A percentile compares a stretch with the other conserved stretches of the same genome.
These are phyloP conservation scores for Agrocybe chaxingu DNA, from an alignment of 768 basidiomycete species.

Conservation along the genomic window DNA sequence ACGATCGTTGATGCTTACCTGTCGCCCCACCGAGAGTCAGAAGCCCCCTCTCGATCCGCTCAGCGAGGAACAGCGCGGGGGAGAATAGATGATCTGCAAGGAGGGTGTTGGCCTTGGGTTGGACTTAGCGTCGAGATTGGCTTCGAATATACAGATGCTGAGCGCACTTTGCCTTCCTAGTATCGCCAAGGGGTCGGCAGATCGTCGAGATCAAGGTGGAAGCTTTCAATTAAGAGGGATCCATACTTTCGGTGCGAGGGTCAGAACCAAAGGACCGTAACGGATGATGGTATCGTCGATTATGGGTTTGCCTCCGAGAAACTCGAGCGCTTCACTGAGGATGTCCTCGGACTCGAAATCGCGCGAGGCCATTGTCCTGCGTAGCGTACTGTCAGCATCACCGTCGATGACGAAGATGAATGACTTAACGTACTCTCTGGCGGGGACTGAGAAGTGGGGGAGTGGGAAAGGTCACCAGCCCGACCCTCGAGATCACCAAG, in stretches of 20 bases:
- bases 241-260: conserved; percentile 57
- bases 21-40: conserved; percentile 38
- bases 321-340: conserved; percentile 46
- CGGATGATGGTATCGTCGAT: conserved; percentile 40
- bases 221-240: neutral
- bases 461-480: no score
- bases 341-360: conserved; percentile 42
- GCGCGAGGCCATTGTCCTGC: neutral
- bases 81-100: conserved; percentile 75
- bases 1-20: conserved; percentile 29
- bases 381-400: neutral
- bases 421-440: no score
- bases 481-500: no score
- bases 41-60: conserved; percentile 56
- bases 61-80: conserved; percentile 62
- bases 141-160: conserved; percentile 5
- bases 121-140: conserved; percentile 5
- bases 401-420: neutral
- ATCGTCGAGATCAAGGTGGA: no score
- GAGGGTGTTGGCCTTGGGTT: conserved; percentile 59
- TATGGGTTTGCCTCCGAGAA: conserved; percentile 44
- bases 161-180: conserved; percentile 59
- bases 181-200: no score
- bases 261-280: conserved; percentile 54
- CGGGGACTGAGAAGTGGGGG: no score